Conservation (phyloP, 208 protist genomes). For the Giardia muris region DNA sequence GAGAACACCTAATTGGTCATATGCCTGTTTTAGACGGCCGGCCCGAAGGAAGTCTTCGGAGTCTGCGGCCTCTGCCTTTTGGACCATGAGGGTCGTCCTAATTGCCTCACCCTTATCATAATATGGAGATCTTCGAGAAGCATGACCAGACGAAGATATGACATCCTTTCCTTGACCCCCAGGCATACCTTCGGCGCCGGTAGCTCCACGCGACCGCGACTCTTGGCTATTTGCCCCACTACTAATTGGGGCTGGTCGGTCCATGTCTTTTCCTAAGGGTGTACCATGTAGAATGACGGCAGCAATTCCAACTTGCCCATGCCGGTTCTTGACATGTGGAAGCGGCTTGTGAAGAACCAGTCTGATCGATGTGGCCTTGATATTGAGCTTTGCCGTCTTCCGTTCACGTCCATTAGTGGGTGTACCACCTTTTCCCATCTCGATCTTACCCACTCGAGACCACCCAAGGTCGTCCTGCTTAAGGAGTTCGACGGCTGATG, state of each 20-base stretch:
- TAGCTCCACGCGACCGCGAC: not conserved
- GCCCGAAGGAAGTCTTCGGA: not conserved
- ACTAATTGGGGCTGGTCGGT: not conserved
- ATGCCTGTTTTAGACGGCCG: not conserved
- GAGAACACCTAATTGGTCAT: not conserved
- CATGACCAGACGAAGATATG: too few species aligned
- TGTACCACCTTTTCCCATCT: not conserved
- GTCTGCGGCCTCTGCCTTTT: not conserved
- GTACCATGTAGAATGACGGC: not conserved
- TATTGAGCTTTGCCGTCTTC: not conserved
- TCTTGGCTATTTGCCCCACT: not conserved
- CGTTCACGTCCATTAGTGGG: not conserved
- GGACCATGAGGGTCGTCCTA: not conserved
- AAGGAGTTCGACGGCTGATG: not conserved
- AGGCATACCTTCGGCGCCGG: too few species aligned
- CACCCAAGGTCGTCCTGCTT: not conserved
- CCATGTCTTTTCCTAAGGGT: not conserved
- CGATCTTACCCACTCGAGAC: not conserved
- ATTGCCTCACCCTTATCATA: not conserved
- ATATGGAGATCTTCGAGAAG: not conserved
- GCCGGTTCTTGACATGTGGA: not conserved
- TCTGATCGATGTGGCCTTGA: not conserved
- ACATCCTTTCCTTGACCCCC: too few species aligned
- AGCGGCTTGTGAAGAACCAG: not conserved
- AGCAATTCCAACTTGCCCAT: not conserved